Percentiles rank a stretch among this genome's conserved stretches.
phyloP scores from a whole-genome alignment of 768 basidiomycete species.

The Podaxis sp. region DNA sequence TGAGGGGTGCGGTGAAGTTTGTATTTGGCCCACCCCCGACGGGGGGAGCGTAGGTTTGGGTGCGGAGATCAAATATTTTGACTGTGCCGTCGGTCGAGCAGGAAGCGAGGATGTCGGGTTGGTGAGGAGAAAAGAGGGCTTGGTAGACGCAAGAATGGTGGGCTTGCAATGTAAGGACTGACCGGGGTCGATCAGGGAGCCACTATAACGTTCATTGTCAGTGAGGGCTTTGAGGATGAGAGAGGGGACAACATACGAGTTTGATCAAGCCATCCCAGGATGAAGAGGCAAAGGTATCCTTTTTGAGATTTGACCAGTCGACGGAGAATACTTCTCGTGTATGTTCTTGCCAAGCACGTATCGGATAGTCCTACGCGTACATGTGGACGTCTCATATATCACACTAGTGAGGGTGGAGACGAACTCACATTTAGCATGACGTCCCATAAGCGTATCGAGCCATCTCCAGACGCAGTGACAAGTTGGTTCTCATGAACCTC shows the following conservation, averaged over 20 bases:
- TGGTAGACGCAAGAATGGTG: slow-evolving; percentile 87
- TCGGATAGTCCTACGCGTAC: slow-evolving; percentile 72
- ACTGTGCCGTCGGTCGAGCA: slow-evolving; percentile 87
- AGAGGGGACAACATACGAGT: slow-evolving; percentile 54
- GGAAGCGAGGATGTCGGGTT: slow-evolving; percentile 76
- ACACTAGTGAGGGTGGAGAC: not conserved
- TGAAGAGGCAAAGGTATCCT: slow-evolving; percentile 82
- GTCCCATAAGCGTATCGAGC: slow-evolving; percentile 90
- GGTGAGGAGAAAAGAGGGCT: slow-evolving; percentile 90
- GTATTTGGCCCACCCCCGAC: slow-evolving; percentile 35
- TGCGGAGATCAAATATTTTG: slow-evolving; percentile 77
- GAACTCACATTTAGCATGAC: slow-evolving; percentile 72
- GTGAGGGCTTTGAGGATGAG: not conserved
- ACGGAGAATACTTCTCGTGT: slow-evolving; percentile 89
- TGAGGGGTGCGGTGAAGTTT: slow-evolving; percentile 67
- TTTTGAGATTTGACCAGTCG: slow-evolving; percentile 94
- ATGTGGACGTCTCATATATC: not conserved
- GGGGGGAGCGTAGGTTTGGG: slow-evolving; percentile 57
- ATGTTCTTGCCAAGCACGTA: slow-evolving; percentile 94
- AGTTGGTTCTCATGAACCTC: slow-evolving; percentile 94
- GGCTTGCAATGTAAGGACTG: slow-evolving; percentile 79
- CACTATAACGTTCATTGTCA: slow-evolving; percentile 52
- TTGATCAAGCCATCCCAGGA: slow-evolving; percentile 94
- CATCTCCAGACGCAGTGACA: slow-evolving; percentile 86
- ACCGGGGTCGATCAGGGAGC: slow-evolving; percentile 79